Conservation (phyloP, 208 protist genomes). For the Endotrypanum monterogeii region DNA sequence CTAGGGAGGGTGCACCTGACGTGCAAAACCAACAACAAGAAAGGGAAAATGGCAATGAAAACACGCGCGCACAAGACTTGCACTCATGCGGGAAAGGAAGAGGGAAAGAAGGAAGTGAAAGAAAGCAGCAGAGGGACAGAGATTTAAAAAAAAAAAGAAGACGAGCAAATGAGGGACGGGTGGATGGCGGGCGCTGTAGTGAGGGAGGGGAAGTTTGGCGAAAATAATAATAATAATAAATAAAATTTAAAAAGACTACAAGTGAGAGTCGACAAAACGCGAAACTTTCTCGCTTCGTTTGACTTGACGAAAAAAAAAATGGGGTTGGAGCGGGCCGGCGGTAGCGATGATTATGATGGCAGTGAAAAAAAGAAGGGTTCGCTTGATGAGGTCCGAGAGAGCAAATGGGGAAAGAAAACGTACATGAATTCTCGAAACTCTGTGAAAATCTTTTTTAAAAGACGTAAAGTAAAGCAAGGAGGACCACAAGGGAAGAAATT, state of each 20-base stretch:
- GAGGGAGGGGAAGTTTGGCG: neutral
- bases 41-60: neutral
- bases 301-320: neutral
- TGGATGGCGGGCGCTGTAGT: too few relatives aligned
- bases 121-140: neutral
- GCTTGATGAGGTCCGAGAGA: neutral
- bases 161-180: too few relatives aligned
- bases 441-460: neutral
- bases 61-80: neutral
- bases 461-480: neutral
- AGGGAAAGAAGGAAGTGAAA: neutral
- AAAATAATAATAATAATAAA: too few relatives aligned
- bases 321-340: too few relatives aligned
- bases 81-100: neutral
- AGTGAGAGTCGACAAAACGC: too few relatives aligned
- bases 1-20: neutral
- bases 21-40: neutral
- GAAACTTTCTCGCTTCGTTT: too few relatives aligned
- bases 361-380: neutral
- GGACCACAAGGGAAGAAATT: neutral
- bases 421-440: slow-evolving; percentile 5
- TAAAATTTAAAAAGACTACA: too few relatives aligned
- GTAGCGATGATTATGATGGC: too few relatives aligned
- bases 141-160: neutral
- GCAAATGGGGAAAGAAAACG: neutral